phyloP scores from a whole-genome alignment of 345 rosid genomes.

The Moricandia arvensis region DNA sequence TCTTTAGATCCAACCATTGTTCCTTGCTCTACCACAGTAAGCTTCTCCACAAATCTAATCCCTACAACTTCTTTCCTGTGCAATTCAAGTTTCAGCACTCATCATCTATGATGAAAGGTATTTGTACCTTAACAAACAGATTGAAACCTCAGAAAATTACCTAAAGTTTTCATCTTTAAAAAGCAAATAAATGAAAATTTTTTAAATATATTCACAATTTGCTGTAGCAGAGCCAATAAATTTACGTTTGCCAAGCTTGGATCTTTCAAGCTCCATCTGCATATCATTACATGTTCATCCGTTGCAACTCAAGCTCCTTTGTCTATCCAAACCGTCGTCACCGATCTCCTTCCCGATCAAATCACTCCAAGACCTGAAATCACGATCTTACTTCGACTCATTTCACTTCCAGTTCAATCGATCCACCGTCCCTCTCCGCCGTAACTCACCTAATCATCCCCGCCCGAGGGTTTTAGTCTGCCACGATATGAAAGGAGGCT shows the following conservation, averaged over 20 bases:
- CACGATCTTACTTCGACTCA: constrained; percentile 65
- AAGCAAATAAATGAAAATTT: too few relatives aligned
- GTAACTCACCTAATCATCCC: constrained; percentile 32
- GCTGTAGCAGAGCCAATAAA: not conserved
- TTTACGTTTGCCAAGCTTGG: constrained; percentile 37
- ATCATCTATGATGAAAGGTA: not conserved
- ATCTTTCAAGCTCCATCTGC: constrained; percentile 64
- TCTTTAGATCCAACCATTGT: constrained; percentile 17
- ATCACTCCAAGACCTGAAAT: constrained; percentile 56
- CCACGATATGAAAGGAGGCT: constrained; percentile 83
- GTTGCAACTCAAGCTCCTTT: constrained; percentile 63
- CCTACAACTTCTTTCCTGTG: constrained; percentile 32
- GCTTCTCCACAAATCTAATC: constrained; percentile 26
- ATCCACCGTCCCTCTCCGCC: constrained; percentile 53
- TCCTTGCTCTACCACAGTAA: constrained; percentile 5
- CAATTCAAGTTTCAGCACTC: constrained; percentile 5
- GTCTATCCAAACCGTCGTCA: constrained; percentile 49
- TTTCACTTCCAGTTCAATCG: constrained; percentile 79
- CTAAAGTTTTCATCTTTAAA: not conserved
- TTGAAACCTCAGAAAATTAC: not conserved
- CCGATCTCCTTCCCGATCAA: constrained; percentile 79
- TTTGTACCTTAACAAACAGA: not conserved
- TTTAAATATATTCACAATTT: too few relatives aligned
- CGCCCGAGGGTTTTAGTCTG: constrained; percentile 72
- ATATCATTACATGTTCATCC: constrained; percentile 75